Evolutionary conservation across 2,329 filamentous ascomycete genomes (phyloP), one percentile per base, ranked within the genome.

Genomic region (Emydomyces testavorans): DNA sequence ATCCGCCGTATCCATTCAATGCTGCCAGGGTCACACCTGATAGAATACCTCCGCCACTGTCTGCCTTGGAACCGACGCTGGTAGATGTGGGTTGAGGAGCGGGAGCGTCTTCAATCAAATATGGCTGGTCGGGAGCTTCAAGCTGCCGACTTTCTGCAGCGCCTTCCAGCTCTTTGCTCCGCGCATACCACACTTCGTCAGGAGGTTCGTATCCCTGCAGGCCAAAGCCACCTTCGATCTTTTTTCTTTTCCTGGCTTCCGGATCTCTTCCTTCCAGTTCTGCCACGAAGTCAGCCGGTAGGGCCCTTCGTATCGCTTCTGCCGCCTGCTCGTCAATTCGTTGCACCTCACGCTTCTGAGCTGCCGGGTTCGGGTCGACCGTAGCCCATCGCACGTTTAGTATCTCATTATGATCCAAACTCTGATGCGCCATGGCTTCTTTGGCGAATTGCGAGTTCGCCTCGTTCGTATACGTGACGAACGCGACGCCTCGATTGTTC

Each of bases 371-470:
- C 1, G 92, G 92, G 62, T 98, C 92, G 5, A 87, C 84, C 0
- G 92, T 98, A 35, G 92, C 92, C 92, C 92, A 98, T 53, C 93
- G 77, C 40, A 98, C 89, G 65, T 98, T 98, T 21, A 98, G 71
- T 18, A 95, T 82, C 67, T 98, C 92, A 53, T 80, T 82, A 64
- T 96, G 83, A 59, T 98, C 92, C 23, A 98, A 72, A 0, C 80
- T 79, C 68, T 98, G 92, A 62, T 95, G 87, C 4, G 87, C 85
- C 90, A 98, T 96, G 0, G 92, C 85, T 65, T 94, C 88, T 62
- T 90, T 90, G 2, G 88, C 88, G 58, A 94, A 94, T 62, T 94
- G 83, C 2, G 84, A 82, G 58, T 92, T 93, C 35, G 85, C 82
- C 61, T 94, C 85, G 62, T 94, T 94, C 20, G 78, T 77, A 62